Evolutionary conservation across 2,329 filamentous ascomycete species (phyloP), one percentile per base, ranked within the genome.

Genomic region (Myotisia sp.): DNA sequence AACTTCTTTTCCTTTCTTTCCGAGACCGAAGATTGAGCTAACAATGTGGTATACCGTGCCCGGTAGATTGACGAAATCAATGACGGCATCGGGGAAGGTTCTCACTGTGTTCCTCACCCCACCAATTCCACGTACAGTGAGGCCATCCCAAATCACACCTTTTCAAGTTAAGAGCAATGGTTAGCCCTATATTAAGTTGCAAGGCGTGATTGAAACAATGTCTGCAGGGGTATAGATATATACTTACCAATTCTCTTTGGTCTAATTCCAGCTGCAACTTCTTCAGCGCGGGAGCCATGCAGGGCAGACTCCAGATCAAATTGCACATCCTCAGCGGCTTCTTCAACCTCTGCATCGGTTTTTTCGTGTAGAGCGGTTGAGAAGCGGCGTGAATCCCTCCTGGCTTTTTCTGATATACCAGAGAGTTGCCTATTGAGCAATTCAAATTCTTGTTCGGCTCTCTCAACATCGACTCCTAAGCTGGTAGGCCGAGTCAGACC

Each of bases 221-320:
- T 9, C n/a, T n/a, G 10, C 14, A 29, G 9, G 14, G 6, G n/a
- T n/a, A n/a, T n/a, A n/a, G n/a, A n/a, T n/a, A n/a, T n/a, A n/a
- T n/a, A 26, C 50, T 27, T 34, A 60, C 62, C 79, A 39, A 85
- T 79, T 46, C 79, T 74, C 62, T 92, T 92, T 4, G 75, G 67
- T 40, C 75, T 76, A 55, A 92, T 92, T 1, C 84, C 84, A 4
- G 80, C 79, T 41, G 79, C 74, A 40, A 71, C 68, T 49, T 84
- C 79, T 6, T 82, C 77, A 29, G 68, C 70, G 37, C 79, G 67
- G 36, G 75, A 75, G 2, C 82, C 81, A 28, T 80, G 71, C 40
- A 92, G 62, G 3, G 77, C 75, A 6, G 65, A 58, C 53, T 92
- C 81, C 23, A 93, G 64, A 50, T 92, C 77, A 55, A 90, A 92